phyloP scores from a whole-genome alignment of 805 yeast species.

The Teunomyces panamensis region DNA sequence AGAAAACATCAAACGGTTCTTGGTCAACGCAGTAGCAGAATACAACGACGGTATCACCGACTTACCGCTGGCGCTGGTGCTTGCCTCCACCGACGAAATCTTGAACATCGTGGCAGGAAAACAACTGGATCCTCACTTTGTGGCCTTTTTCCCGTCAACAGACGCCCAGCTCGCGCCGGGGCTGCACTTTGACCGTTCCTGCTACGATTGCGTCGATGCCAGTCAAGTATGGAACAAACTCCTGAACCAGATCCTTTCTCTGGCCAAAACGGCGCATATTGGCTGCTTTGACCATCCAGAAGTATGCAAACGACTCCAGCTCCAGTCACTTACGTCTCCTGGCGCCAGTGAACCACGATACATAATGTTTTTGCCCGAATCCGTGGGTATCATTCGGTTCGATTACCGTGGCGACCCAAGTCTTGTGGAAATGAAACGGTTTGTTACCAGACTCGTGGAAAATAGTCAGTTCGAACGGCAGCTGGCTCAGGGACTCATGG shows the following conservation, averaged over 20 bases:
- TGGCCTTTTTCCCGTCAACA: conserved; percentile 65
- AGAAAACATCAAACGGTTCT: conserved; percentile 50
- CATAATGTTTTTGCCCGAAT: conserved; percentile 52
- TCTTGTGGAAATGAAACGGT: conserved; percentile 32
- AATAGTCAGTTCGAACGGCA: conserved; percentile 41
- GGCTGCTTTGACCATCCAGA: conserved; percentile 52
- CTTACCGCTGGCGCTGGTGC: conserved; percentile 40
- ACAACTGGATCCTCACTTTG: conserved; percentile 46
- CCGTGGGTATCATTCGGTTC: conserved; percentile 45
- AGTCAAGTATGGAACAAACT: conserved; percentile 58
- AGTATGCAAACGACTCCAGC: conserved; percentile 53
- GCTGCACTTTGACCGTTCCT: conserved; percentile 30
- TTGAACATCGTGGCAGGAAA: conserved; percentile 52
- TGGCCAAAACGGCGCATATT: conserved; percentile 51
- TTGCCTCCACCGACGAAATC: conserved; percentile 41
- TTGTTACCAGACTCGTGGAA: conserved; percentile 47
- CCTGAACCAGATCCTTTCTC: conserved; percentile 44
- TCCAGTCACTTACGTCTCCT: conserved; percentile 18
- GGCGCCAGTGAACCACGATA: conserved; percentile 35
- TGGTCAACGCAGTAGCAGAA: conserved; percentile 52
- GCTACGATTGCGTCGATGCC: conserved; percentile 50
- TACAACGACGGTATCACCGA: conserved; percentile 36
- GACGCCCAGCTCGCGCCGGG: conserved; percentile 31
- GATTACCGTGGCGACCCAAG: conserved; percentile 39
- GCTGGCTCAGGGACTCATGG: conserved; percentile 26